Evolutionary conservation across 2,329 filamentous ascomycete genomes (phyloP).

Genomic region (Neonectria coccinea): DNA sequence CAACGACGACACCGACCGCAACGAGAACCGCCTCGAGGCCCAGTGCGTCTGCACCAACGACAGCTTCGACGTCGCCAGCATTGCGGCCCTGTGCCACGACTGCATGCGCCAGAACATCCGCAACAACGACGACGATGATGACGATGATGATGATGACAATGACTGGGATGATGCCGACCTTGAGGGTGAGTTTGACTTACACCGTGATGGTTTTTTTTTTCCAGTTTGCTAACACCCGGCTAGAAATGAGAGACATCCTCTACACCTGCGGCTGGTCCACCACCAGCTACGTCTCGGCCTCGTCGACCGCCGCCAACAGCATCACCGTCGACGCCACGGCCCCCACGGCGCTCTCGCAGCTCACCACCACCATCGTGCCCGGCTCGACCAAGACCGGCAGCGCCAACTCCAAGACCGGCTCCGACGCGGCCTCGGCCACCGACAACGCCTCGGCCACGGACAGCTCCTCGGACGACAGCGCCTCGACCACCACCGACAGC

Average conservation of each 20-base stretch:
- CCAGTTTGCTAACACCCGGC: background rate
- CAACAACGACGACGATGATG: slow-evolving; percentile 34
- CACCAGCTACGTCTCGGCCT: slow-evolving; percentile 46
- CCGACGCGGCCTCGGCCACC: slow-evolving; percentile 4
- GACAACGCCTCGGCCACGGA: slow-evolving; percentile 17
- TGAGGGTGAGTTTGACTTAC: slow-evolving; percentile 34
- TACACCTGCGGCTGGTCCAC: slow-evolving; percentile 51
- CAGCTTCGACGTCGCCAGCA: slow-evolving; percentile 53
- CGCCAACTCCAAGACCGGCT: slow-evolving; percentile 15
- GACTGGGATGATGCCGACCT: slow-evolving; percentile 34
- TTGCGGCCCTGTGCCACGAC: slow-evolving; percentile 53
- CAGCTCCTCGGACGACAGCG: slow-evolving; percentile 13
- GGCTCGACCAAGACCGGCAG: slow-evolving; percentile 26
- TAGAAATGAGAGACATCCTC: slow-evolving; percentile 53
- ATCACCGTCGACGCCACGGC: slow-evolving; percentile 49
- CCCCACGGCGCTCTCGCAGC: slow-evolving; percentile 49
- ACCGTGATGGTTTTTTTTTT: background rate
- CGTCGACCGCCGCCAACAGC: slow-evolving; percentile 43
- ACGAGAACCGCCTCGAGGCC: slow-evolving; percentile 52
- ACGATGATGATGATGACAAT: slow-evolving; percentile 34
- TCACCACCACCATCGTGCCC: slow-evolving; percentile 50
- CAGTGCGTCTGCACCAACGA: slow-evolving; percentile 57
- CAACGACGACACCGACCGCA: slow-evolving; percentile 46
- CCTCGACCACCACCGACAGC: slow-evolving; percentile 4
- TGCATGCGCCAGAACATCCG: slow-evolving; percentile 52